Conservation (phyloP, 306 rosid genomes). For the Carpinus fangiana region DNA sequence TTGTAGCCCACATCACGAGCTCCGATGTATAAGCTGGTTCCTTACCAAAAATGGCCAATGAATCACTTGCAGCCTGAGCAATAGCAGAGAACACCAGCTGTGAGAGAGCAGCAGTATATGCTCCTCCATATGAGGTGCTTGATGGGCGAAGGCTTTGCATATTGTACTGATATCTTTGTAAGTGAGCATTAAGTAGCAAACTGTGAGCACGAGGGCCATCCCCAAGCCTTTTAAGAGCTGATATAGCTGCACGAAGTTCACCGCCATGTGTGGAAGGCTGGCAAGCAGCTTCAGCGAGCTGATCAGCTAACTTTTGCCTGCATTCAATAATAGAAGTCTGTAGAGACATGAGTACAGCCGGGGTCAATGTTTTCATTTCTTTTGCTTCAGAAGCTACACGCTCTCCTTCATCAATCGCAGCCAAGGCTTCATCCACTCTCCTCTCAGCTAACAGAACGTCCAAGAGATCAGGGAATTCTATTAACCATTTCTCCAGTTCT, state of each 20-base stretch:
- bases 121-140: conserved; percentile 97
- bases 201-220: conserved; percentile 96
- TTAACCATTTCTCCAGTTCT: conserved; percentile 83
- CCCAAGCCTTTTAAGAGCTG: conserved; percentile 91
- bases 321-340: conserved; percentile 68
- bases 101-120: conserved; percentile 97
- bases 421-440: conserved; percentile 90
- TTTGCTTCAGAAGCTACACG: conserved; percentile 72
- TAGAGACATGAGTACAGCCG: conserved; percentile 57
- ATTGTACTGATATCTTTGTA: conserved; percentile 82
- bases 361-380: conserved; percentile 58
- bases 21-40: conserved; percentile 88
- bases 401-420: conserved; percentile 88
- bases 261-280: conserved; percentile 95
- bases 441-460: conserved; percentile 94
- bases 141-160: conserved; percentile 97
- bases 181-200: conserved; percentile 82
- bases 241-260: conserved; percentile 88
- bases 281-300: conserved; percentile 98
- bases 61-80: conserved; percentile 95
- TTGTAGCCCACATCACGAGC: conserved; percentile 96
- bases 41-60: conserved; percentile 77
- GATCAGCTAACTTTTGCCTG: conserved; percentile 86
- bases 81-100: conserved; percentile 95
- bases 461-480: conserved; percentile 92